Percentiles rank a stretch among this genome's conserved stretches.
Conservation (phyloP, 2,329 filamentous ascomycete species). For the Ophiostoma montium region DNA sequence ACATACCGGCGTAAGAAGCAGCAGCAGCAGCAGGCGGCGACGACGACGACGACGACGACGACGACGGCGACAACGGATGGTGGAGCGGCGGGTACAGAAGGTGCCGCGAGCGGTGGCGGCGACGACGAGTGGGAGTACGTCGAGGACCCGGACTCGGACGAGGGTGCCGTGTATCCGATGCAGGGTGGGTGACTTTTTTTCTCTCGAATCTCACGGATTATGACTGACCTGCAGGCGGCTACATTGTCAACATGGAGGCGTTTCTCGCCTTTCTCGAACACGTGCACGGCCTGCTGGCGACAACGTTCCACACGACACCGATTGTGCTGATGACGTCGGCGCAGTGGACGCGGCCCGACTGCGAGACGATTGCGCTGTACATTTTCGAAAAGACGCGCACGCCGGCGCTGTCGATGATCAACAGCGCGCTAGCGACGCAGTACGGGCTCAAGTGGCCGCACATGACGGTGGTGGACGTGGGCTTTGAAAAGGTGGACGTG, state of each 20-base stretch:
- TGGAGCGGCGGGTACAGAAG: no score
- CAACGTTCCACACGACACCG: slow-evolving; percentile 90
- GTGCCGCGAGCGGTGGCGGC: no score
- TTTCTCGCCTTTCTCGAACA: slow-evolving; percentile 91
- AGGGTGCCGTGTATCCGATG: slow-evolving; percentile 84
- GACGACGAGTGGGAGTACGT: slow-evolving; percentile 56
- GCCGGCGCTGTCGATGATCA: slow-evolving; percentile 79
- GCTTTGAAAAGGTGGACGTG: slow-evolving; percentile 82
- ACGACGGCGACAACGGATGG: no score
- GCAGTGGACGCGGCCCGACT: slow-evolving; percentile 77
- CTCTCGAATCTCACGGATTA: no score
- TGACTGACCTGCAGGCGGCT: slow-evolving; percentile 42
- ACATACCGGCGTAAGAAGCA: slow-evolving; percentile 51
- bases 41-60: slow-evolving; percentile 60
- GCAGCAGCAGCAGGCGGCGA: slow-evolving; percentile 15
- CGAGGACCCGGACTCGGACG: slow-evolving; percentile 74
- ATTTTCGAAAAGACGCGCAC: slow-evolving; percentile 96
- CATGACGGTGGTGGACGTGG: slow-evolving; percentile 82
- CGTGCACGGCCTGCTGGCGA: slow-evolving; percentile 77
- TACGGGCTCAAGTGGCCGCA: slow-evolving; percentile 65
- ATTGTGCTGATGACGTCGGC: slow-evolving; percentile 84
- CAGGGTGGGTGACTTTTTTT: slow-evolving; percentile 1
- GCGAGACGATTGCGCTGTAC: slow-evolving; percentile 80
- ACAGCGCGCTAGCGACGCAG: slow-evolving; percentile 74
- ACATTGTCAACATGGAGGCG: slow-evolving; percentile 78